Evolutionary conservation across 352 stramenopile genomes (phyloP).

Genomic region (Globisporangium splendens): DNA sequence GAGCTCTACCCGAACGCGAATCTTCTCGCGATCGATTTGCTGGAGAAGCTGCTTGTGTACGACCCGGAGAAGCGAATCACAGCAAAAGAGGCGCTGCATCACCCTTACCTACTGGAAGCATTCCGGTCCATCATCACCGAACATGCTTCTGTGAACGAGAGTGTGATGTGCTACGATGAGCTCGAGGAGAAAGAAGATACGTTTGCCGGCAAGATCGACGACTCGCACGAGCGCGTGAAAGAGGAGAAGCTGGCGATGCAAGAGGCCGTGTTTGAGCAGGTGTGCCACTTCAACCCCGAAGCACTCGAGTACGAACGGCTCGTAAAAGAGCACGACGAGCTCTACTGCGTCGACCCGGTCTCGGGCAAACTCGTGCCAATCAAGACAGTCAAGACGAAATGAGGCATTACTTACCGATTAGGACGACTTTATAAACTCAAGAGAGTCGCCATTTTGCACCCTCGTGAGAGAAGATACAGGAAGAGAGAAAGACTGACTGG

Average conservation of each 20-base stretch:
- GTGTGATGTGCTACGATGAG: conserved; percentile 32
- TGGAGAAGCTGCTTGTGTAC: conserved; percentile 72
- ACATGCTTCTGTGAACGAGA: conserved; percentile 12
- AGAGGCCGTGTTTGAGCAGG: conserved; percentile 73
- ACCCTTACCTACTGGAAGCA: conserved; percentile 89
- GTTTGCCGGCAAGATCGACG: conserved; percentile 66
- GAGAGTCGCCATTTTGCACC: too few species aligned
- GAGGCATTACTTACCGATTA: not conserved
- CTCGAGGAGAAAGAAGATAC: conserved; percentile 55
- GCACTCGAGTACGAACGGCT: conserved; percentile 59
- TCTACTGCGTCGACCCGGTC: conserved; percentile 51
- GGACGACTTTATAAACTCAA: too few species aligned
- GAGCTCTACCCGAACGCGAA: conserved; percentile 81
- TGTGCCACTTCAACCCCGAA: conserved; percentile 75
- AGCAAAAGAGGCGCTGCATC: conserved; percentile 92
- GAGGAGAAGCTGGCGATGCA: conserved; percentile 70
- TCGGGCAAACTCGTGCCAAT: conserved; percentile 59
- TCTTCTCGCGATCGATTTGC: conserved; percentile 54
- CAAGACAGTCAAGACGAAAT: conserved; percentile 8
- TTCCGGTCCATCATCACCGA: conserved; percentile 42
- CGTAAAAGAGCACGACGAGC: conserved; percentile 54
- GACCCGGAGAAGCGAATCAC: conserved; percentile 70
- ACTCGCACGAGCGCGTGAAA: conserved; percentile 62
- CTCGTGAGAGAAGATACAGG: too few species aligned
- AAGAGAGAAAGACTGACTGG: too few species aligned